Conservation (phyloP, 2,329 filamentous ascomycete species). For the Arthrobotrys megalospora region DNA sequence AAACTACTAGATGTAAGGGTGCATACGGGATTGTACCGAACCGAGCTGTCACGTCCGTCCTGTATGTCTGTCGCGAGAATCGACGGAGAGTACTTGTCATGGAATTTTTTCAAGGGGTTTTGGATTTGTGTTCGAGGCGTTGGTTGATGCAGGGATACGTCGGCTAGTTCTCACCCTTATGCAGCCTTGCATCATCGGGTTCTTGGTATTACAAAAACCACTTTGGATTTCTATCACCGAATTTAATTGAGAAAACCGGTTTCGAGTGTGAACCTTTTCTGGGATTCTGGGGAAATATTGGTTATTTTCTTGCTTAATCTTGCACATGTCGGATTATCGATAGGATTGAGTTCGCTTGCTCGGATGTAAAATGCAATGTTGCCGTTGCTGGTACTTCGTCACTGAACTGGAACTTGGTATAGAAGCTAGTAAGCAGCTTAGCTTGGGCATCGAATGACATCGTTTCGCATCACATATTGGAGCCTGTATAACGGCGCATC, state of each 20-base stretch:
- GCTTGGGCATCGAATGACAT: conserved; percentile 7
- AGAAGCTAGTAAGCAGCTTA: background rate
- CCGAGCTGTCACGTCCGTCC: conserved; percentile 14
- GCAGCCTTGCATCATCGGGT: conserved; percentile 53
- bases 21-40: conserved; percentile 3
- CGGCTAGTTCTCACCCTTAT: conserved; percentile 31
- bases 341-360: background rate
- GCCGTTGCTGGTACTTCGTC: conserved; percentile 16
- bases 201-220: conserved; percentile 24
- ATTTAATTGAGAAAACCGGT: conserved; percentile 11
- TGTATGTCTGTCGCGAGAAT: conserved; percentile 12
- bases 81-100: conserved; percentile 12
- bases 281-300: background rate
- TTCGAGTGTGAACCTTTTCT: background rate
- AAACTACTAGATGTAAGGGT: too few species aligned
- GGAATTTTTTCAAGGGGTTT: conserved; percentile 9
- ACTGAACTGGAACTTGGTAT: conserved; percentile 1
- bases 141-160: conserved; percentile 34
- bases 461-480: background rate
- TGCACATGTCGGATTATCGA: conserved; percentile 22
- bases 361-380: conserved; percentile 2
- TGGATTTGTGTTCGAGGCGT: conserved; percentile 16
- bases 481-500: conserved; percentile 16
- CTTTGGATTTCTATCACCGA: background rate
- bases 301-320: background rate